phyloP scores from a whole-genome alignment of 1,284 basidiomycete species.

The Sphagnurus paluster region DNA sequence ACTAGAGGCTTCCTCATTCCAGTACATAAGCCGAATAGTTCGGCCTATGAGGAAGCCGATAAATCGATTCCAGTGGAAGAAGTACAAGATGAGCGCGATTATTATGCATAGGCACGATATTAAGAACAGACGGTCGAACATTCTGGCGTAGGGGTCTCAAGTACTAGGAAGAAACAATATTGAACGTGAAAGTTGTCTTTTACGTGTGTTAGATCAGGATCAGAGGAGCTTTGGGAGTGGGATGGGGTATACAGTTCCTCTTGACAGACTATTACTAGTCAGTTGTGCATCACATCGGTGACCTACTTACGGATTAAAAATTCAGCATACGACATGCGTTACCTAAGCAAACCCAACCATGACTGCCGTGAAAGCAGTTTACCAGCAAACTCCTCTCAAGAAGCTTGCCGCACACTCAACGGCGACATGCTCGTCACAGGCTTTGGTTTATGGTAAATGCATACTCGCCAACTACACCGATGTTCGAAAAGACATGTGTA shows the following conservation, averaged over 20 bases:
- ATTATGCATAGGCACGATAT: constrained; percentile 73
- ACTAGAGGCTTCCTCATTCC: constrained; percentile 70
- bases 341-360: constrained; percentile 19
- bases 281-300: too few species aligned
- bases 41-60: constrained; percentile 67
- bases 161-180: neutral
- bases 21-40: constrained; percentile 62
- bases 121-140: constrained; percentile 65
- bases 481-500: constrained; percentile 74
- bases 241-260: neutral
- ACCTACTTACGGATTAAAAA: too few species aligned
- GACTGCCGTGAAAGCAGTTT: constrained; percentile 22
- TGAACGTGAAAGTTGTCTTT: neutral
- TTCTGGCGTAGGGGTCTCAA: constrained; percentile 20
- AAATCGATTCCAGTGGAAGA: constrained; percentile 90
- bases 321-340: too few species aligned
- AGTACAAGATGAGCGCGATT: constrained; percentile 70
- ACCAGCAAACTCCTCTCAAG: constrained; percentile 49
- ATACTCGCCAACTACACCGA: constrained; percentile 76
- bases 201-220: neutral
- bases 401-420: constrained; percentile 69
- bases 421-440: constrained; percentile 67
- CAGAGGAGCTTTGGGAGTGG: neutral
- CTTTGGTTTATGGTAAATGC: constrained; percentile 77
- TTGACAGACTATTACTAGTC: too few species aligned